These are phyloP conservation scores for Beauveria sp. DNA, from an alignment of 2,329 filamentous ascomycete species.

Conservation along the genomic window DNA sequence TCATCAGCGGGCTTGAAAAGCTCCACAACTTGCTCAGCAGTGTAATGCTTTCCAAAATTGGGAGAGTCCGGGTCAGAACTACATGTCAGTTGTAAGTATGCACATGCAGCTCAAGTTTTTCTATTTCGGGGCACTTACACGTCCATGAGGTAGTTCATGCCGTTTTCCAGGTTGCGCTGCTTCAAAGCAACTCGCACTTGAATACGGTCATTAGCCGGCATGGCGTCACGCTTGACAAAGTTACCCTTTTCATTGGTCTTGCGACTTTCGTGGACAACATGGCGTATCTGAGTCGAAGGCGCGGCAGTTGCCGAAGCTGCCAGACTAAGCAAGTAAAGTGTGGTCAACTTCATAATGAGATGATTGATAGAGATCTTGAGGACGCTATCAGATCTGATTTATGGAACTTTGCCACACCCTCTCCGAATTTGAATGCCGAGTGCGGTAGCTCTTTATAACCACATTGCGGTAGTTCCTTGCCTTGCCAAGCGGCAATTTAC, in stretches of 20 bases:
- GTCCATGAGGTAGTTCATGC: neutral
- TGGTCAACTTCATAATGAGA: neutral
- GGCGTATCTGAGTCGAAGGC: neutral
- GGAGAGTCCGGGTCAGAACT: conserved; percentile 3
- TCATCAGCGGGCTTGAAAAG: conserved; percentile 19
- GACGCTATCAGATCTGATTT: too few species aligned
- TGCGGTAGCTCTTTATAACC: neutral
- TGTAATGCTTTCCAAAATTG: conserved; percentile 16
- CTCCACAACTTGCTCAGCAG: neutral
- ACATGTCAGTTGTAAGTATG: neutral
- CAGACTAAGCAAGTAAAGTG: neutral
- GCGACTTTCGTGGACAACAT: conserved; percentile 3
- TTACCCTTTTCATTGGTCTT: neutral
- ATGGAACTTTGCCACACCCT: too few species aligned
- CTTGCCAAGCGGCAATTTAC: neutral
- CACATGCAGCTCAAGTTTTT: too few species aligned
- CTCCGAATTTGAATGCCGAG: neutral
- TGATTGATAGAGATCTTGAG: neutral
- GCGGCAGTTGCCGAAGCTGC: neutral
- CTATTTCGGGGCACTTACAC: neutral
- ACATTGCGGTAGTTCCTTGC: neutral
- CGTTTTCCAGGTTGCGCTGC: conserved; percentile 3
- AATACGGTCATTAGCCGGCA: neutral
- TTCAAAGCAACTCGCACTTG: conserved; percentile 4
- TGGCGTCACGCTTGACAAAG: neutral